phyloP scores from a whole-genome alignment of 129 eudicot species.

The Escallonia rubra region DNA sequence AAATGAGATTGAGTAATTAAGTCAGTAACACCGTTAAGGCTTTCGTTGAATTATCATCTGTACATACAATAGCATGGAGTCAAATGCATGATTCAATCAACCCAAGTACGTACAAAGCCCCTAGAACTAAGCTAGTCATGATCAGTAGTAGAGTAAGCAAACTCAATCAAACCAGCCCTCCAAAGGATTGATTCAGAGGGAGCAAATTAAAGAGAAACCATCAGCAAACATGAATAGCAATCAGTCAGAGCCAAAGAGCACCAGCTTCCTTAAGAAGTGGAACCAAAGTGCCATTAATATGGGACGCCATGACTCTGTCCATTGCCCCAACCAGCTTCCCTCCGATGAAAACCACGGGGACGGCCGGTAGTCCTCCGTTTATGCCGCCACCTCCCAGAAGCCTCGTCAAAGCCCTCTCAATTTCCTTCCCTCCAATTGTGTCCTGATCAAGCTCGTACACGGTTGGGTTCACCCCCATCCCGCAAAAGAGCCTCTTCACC shows the following conservation, averaged over 20 bases:
- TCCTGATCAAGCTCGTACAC: constrained; percentile 80
- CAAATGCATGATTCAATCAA: too few species aligned
- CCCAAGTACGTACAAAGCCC: too few species aligned
- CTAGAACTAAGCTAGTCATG: too few species aligned
- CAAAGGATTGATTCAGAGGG: too few species aligned
- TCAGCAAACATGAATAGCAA: too few species aligned
- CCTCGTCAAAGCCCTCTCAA: constrained; percentile 50
- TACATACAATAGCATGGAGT: too few species aligned
- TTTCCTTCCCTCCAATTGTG: constrained; percentile 42
- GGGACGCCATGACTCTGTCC: constrained; percentile 86
- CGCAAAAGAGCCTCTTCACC: constrained; percentile 67
- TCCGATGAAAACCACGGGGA: constrained; percentile 87
- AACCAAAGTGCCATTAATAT: constrained; percentile 72
- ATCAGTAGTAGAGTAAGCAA: too few species aligned
- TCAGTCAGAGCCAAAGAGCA: constrained; percentile 60
- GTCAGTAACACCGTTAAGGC: too few species aligned
- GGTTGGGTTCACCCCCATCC: constrained; percentile 76
- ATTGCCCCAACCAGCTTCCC: constrained; percentile 72
- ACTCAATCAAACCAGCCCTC: too few species aligned
- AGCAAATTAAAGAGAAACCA: too few species aligned
- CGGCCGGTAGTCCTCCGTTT: constrained; percentile 22
- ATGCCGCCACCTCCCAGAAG: constrained; percentile 25
- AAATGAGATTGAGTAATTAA: too few species aligned
- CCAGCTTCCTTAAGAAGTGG: constrained; percentile 84
- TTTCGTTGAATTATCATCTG: too few species aligned